Percentiles rank a stretch among this genome's conserved stretches.
phyloP scores from a whole-genome alignment of 129 eudicot genomes.

The Dittrichia graveolens region DNA sequence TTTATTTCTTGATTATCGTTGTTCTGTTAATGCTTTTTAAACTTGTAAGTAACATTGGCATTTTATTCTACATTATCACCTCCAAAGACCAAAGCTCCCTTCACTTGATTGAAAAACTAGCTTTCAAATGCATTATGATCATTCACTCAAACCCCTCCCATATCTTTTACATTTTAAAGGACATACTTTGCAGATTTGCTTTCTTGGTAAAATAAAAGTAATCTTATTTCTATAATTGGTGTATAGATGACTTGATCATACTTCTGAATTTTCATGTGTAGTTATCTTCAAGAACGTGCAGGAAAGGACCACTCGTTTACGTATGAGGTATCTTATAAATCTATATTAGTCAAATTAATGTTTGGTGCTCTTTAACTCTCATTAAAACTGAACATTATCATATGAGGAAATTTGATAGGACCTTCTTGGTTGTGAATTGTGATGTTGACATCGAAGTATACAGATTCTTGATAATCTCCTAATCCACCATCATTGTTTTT shows the following conservation, averaged over 20 bases:
- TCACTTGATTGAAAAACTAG: too few relatives aligned
- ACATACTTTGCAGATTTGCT: neutral
- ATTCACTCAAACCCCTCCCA: too few relatives aligned
- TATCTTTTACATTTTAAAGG: too few relatives aligned
- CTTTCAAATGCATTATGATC: too few relatives aligned
- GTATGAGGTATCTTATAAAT: slow-evolving; percentile 56
- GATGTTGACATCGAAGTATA: too few relatives aligned
- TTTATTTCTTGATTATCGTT: too few relatives aligned
- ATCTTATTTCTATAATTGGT: neutral
- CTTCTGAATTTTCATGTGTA: slow-evolving; percentile 35
- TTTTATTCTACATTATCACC: too few relatives aligned
- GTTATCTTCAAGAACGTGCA: slow-evolving; percentile 81
- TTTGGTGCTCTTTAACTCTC: neutral
- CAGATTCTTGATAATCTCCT: too few relatives aligned
- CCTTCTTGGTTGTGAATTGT: neutral
- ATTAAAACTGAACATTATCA: neutral
- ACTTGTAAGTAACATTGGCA: too few relatives aligned
- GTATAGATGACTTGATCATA: slow-evolving; percentile 9
- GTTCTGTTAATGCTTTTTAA: too few relatives aligned
- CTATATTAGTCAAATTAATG: neutral
- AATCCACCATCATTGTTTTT: too few relatives aligned
- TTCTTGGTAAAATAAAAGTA: neutral
- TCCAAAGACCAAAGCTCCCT: too few relatives aligned
- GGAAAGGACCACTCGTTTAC: slow-evolving; percentile 67
- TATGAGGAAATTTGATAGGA: neutral